These are phyloP conservation scores for Solanum microdontum DNA, from an alignment of 257 asterid genomes.

Conservation along the genomic window DNA sequence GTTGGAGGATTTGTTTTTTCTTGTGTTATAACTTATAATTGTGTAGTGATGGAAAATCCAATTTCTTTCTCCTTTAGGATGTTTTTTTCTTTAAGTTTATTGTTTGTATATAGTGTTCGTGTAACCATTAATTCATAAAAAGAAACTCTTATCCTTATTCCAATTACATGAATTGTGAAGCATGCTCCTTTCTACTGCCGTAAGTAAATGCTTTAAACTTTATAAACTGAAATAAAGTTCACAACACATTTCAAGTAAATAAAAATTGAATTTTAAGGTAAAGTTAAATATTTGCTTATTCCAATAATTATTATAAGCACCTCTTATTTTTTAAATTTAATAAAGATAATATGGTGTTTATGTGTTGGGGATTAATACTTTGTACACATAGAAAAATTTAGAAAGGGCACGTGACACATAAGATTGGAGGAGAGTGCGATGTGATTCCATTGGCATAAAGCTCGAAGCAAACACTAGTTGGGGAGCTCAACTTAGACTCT, in stretches of 20 bases:
- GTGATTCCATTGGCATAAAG: background rate
- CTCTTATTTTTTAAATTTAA: background rate
- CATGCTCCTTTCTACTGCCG: background rate
- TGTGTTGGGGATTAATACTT: background rate
- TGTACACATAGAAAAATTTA: background rate
- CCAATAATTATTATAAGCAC: background rate
- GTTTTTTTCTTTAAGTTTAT: background rate
- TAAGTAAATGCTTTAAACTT: background rate
- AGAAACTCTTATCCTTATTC: background rate
- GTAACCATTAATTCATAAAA: background rate
- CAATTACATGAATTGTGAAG: background rate
- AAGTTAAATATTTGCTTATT: background rate
- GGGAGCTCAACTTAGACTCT: background rate
- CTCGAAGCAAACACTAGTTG: background rate
- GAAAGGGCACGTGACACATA: background rate
- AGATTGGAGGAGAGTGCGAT: background rate
- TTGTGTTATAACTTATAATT: background rate
- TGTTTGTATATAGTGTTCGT: background rate
- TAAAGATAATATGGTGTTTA: background rate
- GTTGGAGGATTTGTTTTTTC: background rate
- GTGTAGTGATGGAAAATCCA: background rate
- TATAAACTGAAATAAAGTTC: background rate
- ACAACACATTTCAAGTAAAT: background rate
- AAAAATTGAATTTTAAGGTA: background rate
- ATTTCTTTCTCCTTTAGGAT: background rate